Evolutionary conservation across 306 rosid genomes (phyloP).

Genomic region (Corylus heterophylla): DNA sequence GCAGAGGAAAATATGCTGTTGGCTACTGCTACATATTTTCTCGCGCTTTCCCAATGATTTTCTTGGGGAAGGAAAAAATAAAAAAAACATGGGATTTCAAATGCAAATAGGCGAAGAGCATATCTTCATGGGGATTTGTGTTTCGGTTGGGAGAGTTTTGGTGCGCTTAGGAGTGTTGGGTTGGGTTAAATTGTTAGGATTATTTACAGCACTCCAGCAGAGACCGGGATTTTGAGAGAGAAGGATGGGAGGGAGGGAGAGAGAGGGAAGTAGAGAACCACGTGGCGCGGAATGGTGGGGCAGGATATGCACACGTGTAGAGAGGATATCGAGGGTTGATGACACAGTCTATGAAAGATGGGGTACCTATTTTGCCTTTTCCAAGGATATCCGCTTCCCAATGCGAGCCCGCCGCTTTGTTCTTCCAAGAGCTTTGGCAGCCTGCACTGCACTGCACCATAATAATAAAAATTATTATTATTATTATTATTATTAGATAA

Average conservation of each 20-base stretch:
- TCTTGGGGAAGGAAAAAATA: not conserved
- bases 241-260: not conserved
- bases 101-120: not conserved
- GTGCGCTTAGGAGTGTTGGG: not conserved
- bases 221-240: not conserved
- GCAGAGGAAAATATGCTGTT: not conserved
- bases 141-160: not conserved
- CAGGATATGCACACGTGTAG: constrained; percentile 47
- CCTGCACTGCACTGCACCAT: not conserved
- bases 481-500: no score
- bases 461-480: no score
- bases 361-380: constrained; percentile 18
- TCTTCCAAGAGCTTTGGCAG: constrained; percentile 11
- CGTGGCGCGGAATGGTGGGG: constrained; percentile 39
- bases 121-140: not conserved
- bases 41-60: not conserved
- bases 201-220: not conserved
- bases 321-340: not conserved
- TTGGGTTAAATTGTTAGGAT: not conserved
- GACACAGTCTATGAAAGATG: not conserved
- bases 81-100: not conserved
- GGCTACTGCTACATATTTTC: not conserved
- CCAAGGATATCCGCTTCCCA: constrained; percentile 48
- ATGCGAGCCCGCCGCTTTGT: constrained; percentile 37
- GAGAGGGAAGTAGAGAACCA: not conserved